These are phyloP conservation scores for Lavandula angustifolia DNA, from an alignment of 257 asterid genomes.

Conservation along the genomic window DNA sequence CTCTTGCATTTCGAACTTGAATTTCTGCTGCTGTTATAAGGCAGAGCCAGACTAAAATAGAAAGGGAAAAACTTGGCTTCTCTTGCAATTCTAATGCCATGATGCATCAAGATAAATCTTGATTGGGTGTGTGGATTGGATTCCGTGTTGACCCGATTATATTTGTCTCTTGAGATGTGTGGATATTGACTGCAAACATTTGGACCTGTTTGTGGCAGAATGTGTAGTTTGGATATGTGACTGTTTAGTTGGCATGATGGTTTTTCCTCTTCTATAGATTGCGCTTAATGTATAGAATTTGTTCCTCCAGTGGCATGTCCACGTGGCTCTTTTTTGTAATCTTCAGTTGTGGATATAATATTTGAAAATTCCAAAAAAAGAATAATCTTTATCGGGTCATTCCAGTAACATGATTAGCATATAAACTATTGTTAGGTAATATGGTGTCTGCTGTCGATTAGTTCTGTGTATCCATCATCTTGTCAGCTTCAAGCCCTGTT, in stretches of 20 bases:
- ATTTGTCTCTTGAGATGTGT: too few species aligned
- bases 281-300: too few species aligned
- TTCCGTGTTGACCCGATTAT: too few species aligned
- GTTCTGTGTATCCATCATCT: background rate
- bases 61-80: background rate
- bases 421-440: background rate
- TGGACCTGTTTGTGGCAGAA: too few species aligned
- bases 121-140: background rate
- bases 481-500: background rate
- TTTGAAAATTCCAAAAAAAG: too few species aligned
- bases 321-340: too few species aligned
- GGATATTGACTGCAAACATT: too few species aligned
- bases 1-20: background rate
- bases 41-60: conserved; percentile 7
- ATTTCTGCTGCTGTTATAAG: conserved; percentile 17
- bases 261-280: too few species aligned
- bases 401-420: conserved; percentile 1
- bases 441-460: background rate
- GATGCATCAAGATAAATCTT: background rate
- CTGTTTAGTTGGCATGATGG: too few species aligned
- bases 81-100: background rate
- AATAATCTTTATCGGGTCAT: background rate
- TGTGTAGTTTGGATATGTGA: too few species aligned
- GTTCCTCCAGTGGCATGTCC: too few species aligned
- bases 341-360: too few species aligned